Conservation (phyloP, 1,139 yeast species). For the Yamadazyma friedrichii region DNA sequence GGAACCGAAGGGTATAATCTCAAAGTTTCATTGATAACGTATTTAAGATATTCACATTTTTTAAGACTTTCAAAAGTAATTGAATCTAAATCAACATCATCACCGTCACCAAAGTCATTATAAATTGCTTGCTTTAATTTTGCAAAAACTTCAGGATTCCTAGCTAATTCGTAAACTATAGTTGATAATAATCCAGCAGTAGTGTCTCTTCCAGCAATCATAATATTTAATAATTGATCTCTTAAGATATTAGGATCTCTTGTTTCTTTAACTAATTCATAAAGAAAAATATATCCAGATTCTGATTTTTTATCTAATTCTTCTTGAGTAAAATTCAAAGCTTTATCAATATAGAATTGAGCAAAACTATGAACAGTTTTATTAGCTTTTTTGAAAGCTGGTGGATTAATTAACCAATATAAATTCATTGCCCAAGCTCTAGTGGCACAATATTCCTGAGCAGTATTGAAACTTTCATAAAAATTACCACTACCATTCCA, state of each 20-base stretch:
- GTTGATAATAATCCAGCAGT: conserved; percentile 31
- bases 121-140: conserved; percentile 23
- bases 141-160: conserved; percentile 22
- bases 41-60: conserved; percentile 44
- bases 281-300: conserved; percentile 25
- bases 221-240: conserved; percentile 30
- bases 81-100: conserved; percentile 16
- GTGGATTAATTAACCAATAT: conserved; percentile 22
- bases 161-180: conserved; percentile 24
- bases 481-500: conserved; percentile 23
- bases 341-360: conserved; percentile 27
- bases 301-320: conserved; percentile 21
- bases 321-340: conserved; percentile 24
- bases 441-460: conserved; percentile 29
- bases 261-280: conserved; percentile 28
- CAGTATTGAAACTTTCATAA: conserved; percentile 27
- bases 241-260: conserved; percentile 25
- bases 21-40: conserved; percentile 48
- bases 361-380: conserved; percentile 29
- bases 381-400: conserved; percentile 21
- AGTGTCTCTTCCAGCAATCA: conserved; percentile 35
- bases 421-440: conserved; percentile 30
- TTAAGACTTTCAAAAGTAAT: conserved; percentile 49
- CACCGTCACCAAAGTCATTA: conserved; percentile 21
- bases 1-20: conserved; percentile 60